Conservation (phyloP, 1,139 yeast genomes). For the Geotrichum carabidarum region DNA sequence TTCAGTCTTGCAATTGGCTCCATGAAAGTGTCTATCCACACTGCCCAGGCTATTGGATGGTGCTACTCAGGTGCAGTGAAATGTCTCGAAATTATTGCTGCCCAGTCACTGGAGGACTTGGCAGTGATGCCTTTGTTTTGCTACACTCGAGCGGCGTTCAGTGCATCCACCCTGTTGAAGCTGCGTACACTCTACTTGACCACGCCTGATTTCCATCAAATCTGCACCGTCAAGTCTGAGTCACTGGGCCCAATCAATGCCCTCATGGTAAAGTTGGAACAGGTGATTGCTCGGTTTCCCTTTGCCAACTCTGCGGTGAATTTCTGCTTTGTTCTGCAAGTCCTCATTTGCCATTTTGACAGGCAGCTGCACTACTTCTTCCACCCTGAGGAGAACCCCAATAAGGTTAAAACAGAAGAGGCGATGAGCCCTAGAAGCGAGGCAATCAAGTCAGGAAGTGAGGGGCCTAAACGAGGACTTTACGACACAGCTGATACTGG, state of each 20-base stretch:
- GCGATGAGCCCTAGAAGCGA: background rate
- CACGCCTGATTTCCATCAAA: conserved; percentile 47
- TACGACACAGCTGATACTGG: background rate
- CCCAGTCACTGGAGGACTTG: conserved; percentile 28
- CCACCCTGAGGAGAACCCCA: conserved; percentile 15
- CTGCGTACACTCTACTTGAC: conserved; percentile 53
- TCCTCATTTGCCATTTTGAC: conserved; percentile 32
- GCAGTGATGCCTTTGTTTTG: conserved; percentile 59
- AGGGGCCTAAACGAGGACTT: conserved; percentile 9
- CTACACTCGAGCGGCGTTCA: conserved; percentile 60
- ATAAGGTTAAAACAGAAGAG: conserved; percentile 2
- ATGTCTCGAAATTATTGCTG: conserved; percentile 24
- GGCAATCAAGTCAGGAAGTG: background rate
- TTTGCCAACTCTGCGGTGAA: conserved; percentile 30
- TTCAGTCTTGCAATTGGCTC: conserved; percentile 33
- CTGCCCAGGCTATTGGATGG: conserved; percentile 25
- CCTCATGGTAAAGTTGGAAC: conserved; percentile 37
- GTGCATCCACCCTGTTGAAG: conserved; percentile 61
- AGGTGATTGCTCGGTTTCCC: conserved; percentile 25
- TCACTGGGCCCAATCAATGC: conserved; percentile 46
- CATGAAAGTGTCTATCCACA: conserved; percentile 25
- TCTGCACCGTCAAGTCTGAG: conserved; percentile 44
- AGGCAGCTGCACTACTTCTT: conserved; percentile 26
- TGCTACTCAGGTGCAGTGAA: conserved; percentile 26
- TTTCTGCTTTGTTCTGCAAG: conserved; percentile 29